Base-by-base conservation (phyloP, 768 basidiomycete genomes). In the Brasilioporus rufonigricans region DNA sequence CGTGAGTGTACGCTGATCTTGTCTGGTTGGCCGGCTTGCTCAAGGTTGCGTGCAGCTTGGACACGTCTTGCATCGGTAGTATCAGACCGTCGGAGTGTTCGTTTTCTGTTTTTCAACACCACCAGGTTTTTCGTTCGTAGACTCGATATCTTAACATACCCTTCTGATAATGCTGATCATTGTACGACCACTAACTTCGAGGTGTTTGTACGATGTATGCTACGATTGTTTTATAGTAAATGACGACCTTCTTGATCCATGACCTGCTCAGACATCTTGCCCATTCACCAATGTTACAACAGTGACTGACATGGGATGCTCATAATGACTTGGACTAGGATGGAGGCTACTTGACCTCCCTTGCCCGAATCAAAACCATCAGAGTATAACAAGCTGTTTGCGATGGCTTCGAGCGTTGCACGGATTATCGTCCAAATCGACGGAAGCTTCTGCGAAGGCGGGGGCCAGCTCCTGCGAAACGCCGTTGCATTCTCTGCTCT, bases 381-480 rank as follows among this genome's bases (percentile, higher is more conserved):
- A 9, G 4, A 9, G 27, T 29, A 29, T 9, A 9, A 29, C 36
- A 38, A 11, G 21, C 46, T 46, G 40, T 14, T 16, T 16, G 14
- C 19, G 32, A 65, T 62, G 63, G 35, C 50, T 31, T 49, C 58
- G 2, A 48, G 23, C 13, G 50, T 56, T 12, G 56, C 50, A 23
- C 65, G 58, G 24, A 24, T 35, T 31, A 14, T 53, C 40, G 50
- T 67, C n/a, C 56, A 65, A n/a, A 65, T 79, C 21, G 78, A 79
- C 51, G 79, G 79, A 32, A 72, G 76, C 53, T 71, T 72, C 44
- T 69, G 78, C 26, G 79, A 80, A 61, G 79, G 79, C 21, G 88
- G 89, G 2, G 89, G 89, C 0, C 89, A 91, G 61, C 80, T 91
- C 36, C 71, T 91, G 26, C 82, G 89, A 45, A 89, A 88, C 60